A percentile compares a stretch with the other conserved stretches of the same genome.
Evolutionary conservation across 139 green algal species (phyloP).

Genomic region (Ettlia oleoabundans): DNA sequence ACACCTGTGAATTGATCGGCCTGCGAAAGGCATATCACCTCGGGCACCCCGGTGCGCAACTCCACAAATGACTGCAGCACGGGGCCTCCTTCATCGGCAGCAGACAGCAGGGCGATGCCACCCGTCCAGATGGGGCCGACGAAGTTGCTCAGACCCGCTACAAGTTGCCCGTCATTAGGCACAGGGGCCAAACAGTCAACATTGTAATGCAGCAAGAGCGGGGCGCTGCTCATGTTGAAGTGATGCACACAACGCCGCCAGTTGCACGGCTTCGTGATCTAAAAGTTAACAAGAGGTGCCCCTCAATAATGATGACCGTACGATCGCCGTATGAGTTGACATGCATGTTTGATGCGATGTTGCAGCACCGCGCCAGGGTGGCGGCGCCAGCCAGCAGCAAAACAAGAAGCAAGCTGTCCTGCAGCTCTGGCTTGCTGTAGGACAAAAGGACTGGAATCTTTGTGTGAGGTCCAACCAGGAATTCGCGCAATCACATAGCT

Average conservation of each 20-base stretch:
- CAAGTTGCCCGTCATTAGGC: neutral
- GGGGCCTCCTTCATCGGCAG: neutral
- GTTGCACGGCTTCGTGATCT: too few species aligned
- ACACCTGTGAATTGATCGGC: constrained; percentile 22
- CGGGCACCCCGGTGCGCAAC: neutral
- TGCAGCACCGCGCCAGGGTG: too few species aligned
- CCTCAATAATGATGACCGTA: neutral
- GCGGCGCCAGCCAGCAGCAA: too few species aligned
- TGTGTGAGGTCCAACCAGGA: too few species aligned
- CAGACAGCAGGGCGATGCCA: neutral
- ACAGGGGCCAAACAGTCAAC: neutral
- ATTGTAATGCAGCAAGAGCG: neutral
- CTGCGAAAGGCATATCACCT: neutral
- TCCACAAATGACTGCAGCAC: neutral
- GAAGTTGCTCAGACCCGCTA: neutral
- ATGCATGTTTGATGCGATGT: too few species aligned
- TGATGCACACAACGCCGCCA: neutral
- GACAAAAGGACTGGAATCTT: too few species aligned
- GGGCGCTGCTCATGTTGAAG: neutral
- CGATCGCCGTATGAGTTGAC: too few species aligned
- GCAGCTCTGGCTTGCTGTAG: too few species aligned
- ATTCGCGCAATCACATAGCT: too few species aligned
- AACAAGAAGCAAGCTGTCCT: too few species aligned
- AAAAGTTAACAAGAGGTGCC: neutral
- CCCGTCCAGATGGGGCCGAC: neutral